These are phyloP conservation scores for Paxillus involutus DNA, from an alignment of 768 basidiomycete species.

Conservation along the genomic window DNA sequence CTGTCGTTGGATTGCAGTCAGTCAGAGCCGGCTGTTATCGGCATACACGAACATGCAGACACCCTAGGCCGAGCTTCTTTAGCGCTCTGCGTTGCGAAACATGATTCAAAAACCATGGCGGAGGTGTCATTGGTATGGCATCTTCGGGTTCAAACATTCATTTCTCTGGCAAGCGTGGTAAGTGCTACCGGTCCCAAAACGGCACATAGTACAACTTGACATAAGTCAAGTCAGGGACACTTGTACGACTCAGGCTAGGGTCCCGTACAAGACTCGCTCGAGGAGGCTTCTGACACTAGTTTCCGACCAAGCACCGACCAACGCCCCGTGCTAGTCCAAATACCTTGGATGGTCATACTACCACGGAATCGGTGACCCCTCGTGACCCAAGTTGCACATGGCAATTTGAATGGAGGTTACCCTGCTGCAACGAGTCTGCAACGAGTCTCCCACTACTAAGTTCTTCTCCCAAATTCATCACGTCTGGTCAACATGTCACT, in stretches of 20 bases:
- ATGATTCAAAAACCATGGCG: constrained; percentile 11
- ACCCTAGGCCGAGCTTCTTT: constrained; percentile 23
- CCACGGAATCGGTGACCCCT: background rate
- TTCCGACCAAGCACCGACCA: no score
- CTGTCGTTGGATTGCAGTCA: constrained; percentile 31
- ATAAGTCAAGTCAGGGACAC: no score
- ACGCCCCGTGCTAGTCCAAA: no score
- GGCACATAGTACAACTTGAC: no score
- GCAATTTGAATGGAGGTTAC: background rate
- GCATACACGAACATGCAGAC: constrained; percentile 25
- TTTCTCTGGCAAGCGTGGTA: background rate
- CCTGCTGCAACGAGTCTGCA: no score
- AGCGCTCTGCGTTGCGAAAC: constrained; percentile 5
- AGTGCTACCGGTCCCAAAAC: background rate
- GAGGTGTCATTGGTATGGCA: constrained; percentile 9
- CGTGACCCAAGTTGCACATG: background rate
- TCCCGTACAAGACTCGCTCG: no score
- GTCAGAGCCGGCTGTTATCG: background rate
- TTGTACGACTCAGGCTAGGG: no score
- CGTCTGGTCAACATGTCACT: constrained; percentile 14
- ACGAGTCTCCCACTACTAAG: background rate
- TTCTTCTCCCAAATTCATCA: background rate
- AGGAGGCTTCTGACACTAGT: no score
- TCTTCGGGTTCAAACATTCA: background rate
- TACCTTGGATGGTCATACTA: no score